phyloP scores from a whole-genome alignment of 2,329 filamentous ascomycete species.

The Sclerotinia trifoliorum region DNA sequence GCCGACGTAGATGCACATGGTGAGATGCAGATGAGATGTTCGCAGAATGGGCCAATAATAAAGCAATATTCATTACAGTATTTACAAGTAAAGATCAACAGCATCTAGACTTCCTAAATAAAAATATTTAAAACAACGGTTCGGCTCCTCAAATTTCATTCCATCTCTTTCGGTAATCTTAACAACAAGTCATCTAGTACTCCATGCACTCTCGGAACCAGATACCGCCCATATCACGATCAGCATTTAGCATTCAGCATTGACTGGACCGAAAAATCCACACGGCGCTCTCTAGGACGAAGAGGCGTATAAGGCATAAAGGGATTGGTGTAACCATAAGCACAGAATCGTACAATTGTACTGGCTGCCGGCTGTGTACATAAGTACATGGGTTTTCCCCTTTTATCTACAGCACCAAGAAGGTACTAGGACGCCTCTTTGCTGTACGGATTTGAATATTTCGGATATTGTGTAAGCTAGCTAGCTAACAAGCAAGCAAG shows the following conservation, averaged over 20 bases:
- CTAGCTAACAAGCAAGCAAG: not conserved
- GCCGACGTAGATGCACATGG: not conserved
- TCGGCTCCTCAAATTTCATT: not conserved
- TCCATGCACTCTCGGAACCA: not conserved
- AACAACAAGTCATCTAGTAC: not conserved
- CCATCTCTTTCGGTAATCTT: not conserved
- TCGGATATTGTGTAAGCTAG: not conserved
- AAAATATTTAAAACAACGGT: not conserved
- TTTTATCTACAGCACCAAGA: slow-evolving; percentile 1
- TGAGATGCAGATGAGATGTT: not conserved
- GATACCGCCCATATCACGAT: not conserved
- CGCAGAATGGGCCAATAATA: not conserved
- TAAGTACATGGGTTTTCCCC: not conserved
- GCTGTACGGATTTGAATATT: not conserved
- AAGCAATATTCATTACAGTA: not conserved
- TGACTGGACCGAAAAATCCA: not conserved
- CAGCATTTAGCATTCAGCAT: not conserved
- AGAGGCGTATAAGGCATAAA: not conserved
- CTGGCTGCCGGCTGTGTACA: not conserved
- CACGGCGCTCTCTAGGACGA: not conserved
- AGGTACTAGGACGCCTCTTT: slow-evolving; percentile 1
- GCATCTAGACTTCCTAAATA: not conserved
- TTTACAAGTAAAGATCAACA: not conserved
- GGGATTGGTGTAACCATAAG: not conserved
- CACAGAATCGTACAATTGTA: not conserved